Evolutionary conservation across 495 filamentous ascomycete species (phyloP).

Genomic region (Echria macrotheca): DNA sequence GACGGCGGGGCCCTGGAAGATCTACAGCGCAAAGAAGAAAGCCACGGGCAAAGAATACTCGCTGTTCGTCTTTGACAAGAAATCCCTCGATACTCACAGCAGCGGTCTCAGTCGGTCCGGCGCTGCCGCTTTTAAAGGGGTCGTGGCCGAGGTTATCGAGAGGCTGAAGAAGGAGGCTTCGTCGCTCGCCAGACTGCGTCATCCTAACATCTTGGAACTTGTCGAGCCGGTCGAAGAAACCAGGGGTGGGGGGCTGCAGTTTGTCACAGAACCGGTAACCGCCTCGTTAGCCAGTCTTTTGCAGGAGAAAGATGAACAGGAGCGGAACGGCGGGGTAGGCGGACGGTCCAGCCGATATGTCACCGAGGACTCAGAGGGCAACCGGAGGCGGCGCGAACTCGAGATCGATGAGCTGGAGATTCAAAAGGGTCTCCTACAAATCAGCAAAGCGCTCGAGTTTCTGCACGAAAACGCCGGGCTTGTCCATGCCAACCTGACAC

Average conservation of each 20-base stretch:
- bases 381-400: conserved; percentile 68
- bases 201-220: conserved; percentile 88
- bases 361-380: conserved; percentile 71
- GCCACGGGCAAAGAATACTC: conserved; percentile 80
- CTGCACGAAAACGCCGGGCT: conserved; percentile 92
- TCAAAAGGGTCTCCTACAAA: conserved; percentile 88
- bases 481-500: conserved; percentile 90
- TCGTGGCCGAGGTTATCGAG: conserved; percentile 84
- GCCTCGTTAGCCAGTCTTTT: conserved; percentile 78
- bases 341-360: conserved; percentile 74
- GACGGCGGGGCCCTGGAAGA: conserved; percentile 88
- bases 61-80: conserved; percentile 91
- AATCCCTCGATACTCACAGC: conserved; percentile 67
- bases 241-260: conserved; percentile 83
- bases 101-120: conserved; percentile 48
- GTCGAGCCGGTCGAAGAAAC: conserved; percentile 95
- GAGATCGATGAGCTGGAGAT: conserved; percentile 98
- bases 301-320: conserved; percentile 87
- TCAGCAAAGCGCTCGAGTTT: conserved; percentile 93
- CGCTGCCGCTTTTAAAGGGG: conserved; percentile 64
- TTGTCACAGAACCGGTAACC: conserved; percentile 86
- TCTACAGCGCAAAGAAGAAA: conserved; percentile 96
- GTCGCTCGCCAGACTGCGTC: conserved; percentile 76
- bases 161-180: conserved; percentile 86
- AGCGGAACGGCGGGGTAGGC: conserved; percentile 57